phyloP scores from a whole-genome alignment of 352 stramenopile genomes.

The Globisporangium okanoganense region DNA sequence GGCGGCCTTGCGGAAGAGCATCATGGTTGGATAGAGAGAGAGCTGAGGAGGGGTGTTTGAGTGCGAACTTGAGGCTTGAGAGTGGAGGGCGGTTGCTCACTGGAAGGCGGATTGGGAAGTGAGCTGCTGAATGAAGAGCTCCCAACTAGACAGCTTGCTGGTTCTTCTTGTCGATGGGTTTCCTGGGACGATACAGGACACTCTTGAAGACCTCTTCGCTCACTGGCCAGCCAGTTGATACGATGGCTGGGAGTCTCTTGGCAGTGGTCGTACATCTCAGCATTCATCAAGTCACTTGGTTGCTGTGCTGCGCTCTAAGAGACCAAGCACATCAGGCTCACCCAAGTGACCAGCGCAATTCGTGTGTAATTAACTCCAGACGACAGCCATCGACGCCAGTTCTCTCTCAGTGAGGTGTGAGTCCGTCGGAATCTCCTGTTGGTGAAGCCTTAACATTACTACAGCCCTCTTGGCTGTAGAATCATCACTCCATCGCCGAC shows the following conservation, averaged over 20 bases:
- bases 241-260: background rate
- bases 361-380: background rate
- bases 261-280: background rate
- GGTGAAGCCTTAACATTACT: too few relatives aligned
- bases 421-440: background rate
- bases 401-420: too few relatives aligned
- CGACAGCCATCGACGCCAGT: background rate
- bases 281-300: too few relatives aligned
- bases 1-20: background rate
- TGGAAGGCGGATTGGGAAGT: background rate
- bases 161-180: background rate
- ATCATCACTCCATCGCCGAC: constrained; percentile 37
- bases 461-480: too few relatives aligned
- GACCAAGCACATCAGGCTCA: background rate
- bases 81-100: background rate
- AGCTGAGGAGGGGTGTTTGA: too few relatives aligned
- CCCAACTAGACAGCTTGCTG: background rate
- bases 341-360: background rate
- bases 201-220: background rate
- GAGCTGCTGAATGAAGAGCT: background rate
- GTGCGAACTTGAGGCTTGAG: background rate
- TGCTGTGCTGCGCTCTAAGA: background rate
- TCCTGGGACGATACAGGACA: background rate
- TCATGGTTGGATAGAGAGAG: too few relatives aligned
- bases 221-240: background rate